Evolutionary conservation across 2,329 filamentous ascomycete species (phyloP).

Genomic region (Mariannaea sp.): DNA sequence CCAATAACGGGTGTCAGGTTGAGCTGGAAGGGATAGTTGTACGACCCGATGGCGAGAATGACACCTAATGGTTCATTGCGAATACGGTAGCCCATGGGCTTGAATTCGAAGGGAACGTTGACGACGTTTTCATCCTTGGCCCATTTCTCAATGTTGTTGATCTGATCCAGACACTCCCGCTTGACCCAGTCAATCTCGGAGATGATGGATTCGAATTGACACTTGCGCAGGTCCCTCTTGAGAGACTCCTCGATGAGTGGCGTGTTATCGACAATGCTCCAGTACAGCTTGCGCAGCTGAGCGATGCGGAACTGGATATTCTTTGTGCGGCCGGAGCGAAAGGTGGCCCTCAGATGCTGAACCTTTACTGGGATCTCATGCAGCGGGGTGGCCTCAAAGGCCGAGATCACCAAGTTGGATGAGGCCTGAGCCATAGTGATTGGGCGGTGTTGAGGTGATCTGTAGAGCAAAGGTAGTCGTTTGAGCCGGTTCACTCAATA

Average conservation of each 20-base stretch:
- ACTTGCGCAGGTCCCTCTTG: slow-evolving; percentile 78
- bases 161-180: slow-evolving; percentile 79
- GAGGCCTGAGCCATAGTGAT: slow-evolving; percentile 46
- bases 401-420: slow-evolving; percentile 46
- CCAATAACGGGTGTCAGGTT: slow-evolving; percentile 79
- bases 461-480: slow-evolving; percentile 1
- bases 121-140: slow-evolving; percentile 77
- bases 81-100: slow-evolving; percentile 73
- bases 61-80: slow-evolving; percentile 86
- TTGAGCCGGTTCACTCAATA: too few relatives aligned
- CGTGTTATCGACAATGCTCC: slow-evolving; percentile 82
- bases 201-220: slow-evolving; percentile 72
- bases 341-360: slow-evolving; percentile 68
- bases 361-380: slow-evolving; percentile 68
- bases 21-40: slow-evolving; percentile 91
- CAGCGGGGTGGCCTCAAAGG: slow-evolving; percentile 65
- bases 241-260: slow-evolving; percentile 75
- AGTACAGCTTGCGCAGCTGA: slow-evolving; percentile 94
- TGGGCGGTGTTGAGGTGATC: not conserved
- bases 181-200: slow-evolving; percentile 78
- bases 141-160: slow-evolving; percentile 80
- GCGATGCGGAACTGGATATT: slow-evolving; percentile 78
- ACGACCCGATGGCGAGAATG: slow-evolving; percentile 85
- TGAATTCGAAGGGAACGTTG: slow-evolving; percentile 71
- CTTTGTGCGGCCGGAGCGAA: slow-evolving; percentile 79